Percentiles rank a stretch among this genome's conserved stretches.
These are phyloP conservation scores for Penstemon newberryi DNA, from an alignment of 257 asterid genomes.

Conservation along the genomic window DNA sequence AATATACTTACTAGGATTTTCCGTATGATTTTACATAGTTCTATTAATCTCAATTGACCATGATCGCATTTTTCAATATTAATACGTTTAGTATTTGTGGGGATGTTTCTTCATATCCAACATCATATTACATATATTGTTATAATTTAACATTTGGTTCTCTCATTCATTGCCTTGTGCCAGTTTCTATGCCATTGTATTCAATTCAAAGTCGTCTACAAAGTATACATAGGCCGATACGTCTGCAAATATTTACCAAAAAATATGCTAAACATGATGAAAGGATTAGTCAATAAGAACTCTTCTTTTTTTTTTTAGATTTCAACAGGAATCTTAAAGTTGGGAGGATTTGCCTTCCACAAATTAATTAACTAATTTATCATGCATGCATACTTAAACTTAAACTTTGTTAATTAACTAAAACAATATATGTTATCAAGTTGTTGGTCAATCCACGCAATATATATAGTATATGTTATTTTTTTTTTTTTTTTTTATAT, in stretches of 20 bases:
- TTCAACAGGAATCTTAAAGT: background rate
- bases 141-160: no score
- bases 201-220: background rate
- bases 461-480: background rate
- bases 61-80: no score
- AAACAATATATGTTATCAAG: slow-evolving; percentile 13
- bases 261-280: no score
- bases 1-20: no score
- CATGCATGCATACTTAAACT: background rate
- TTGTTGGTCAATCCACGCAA: slow-evolving; percentile 34
- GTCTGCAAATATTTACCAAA: no score
- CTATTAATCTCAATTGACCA: no score
- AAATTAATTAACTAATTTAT: background rate
- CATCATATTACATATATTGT: background rate
- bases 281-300: no score
- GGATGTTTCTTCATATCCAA: slow-evolving; percentile 13
- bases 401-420: background rate
- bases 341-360: background rate
- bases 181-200: no score
- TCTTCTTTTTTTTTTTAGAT: no score
- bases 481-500: no score
- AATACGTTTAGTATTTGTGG: background rate
- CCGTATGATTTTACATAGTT: no score
- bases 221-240: background rate
- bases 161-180: no score